phyloP scores from a whole-genome alignment of 441 rosid genomes.

The Aleurites moluccanus region DNA sequence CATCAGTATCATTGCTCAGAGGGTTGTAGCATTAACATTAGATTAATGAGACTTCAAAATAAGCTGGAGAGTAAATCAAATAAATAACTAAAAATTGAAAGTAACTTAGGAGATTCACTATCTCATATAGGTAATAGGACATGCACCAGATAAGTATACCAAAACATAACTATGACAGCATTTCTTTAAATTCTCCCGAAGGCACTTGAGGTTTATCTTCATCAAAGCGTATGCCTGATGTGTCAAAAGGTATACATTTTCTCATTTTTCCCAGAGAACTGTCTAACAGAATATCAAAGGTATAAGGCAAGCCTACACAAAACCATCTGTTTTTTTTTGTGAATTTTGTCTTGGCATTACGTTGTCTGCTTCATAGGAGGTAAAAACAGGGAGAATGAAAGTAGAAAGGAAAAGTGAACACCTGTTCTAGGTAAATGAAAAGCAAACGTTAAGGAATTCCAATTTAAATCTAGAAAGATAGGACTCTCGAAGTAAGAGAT shows the following conservation, averaged over 20 bases:
- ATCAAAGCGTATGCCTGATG: not conserved
- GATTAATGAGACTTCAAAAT: not conserved
- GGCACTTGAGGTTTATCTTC: not conserved
- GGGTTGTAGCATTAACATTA: not conserved
- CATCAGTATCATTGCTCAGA: conserved; percentile 8
- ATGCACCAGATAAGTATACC: not conserved
- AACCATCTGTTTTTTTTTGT: not conserved
- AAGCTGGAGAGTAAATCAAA: not conserved
- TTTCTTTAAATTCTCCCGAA: not conserved
- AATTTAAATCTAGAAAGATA: not conserved
- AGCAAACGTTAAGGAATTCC: not conserved
- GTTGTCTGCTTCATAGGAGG: not conserved
- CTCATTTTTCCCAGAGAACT: not conserved
- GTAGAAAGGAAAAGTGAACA: not conserved
- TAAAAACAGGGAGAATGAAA: not conserved
- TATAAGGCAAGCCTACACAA: not conserved
- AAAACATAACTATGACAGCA: not conserved
- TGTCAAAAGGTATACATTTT: not conserved
- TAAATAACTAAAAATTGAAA: not conserved
- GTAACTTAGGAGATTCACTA: not conserved
- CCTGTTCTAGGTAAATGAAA: not conserved
- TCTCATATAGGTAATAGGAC: not conserved
- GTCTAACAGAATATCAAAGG: not conserved
- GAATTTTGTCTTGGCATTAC: not conserved
- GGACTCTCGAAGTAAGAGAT: not conserved